Percentiles rank a stretch among this genome's conserved stretches.
Conservation (phyloP, 768 basidiomycete genomes). For the Termitomyces sp. region DNA sequence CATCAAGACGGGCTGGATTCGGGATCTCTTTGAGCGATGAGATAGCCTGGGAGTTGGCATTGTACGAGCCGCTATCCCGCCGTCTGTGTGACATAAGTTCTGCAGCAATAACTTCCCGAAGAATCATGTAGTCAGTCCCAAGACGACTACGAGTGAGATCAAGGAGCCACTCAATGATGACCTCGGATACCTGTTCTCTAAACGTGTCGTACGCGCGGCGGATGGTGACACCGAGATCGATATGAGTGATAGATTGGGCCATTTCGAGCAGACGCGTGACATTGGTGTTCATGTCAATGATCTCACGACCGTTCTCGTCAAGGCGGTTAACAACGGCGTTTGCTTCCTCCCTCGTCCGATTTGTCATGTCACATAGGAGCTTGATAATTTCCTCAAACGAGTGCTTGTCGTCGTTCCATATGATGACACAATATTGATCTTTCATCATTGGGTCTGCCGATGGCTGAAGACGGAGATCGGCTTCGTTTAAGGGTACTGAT, state of each 20-base stretch:
- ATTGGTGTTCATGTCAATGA: conserved; percentile 70
- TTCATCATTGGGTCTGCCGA: conserved; percentile 75
- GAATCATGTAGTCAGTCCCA: conserved; percentile 56
- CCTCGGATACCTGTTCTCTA: conserved; percentile 76
- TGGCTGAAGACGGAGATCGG: conserved; percentile 66
- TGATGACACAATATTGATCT: conserved; percentile 73
- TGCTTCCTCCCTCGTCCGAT: conserved; percentile 53
- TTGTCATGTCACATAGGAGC: conserved; percentile 55
- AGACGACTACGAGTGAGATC: conserved; percentile 73
- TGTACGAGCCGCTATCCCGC: conserved; percentile 42
- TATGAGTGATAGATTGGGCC: conserved; percentile 74
- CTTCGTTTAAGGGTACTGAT: conserved; percentile 56
- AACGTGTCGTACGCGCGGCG: conserved; percentile 85
- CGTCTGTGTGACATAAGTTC: conserved; percentile 62
- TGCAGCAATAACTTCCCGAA: conserved; percentile 68
- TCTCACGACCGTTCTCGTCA: conserved; percentile 77
- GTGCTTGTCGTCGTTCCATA: conserved; percentile 99
- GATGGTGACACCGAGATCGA: conserved; percentile 89
- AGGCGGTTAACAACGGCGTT: conserved; percentile 49
- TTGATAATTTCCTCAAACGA: conserved; percentile 84
- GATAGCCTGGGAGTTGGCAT: conserved; percentile 30
- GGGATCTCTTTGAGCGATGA: conserved; percentile 35
- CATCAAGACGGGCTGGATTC: conserved; percentile 62
- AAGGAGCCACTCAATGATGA: conserved; percentile 82
- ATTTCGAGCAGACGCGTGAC: conserved; percentile 59